Percentiles rank a stretch among this genome's conserved stretches.
Evolutionary conservation across 192 early-diverging fungal genomes (phyloP).

Genomic region (Linnemannia exigua): DNA sequence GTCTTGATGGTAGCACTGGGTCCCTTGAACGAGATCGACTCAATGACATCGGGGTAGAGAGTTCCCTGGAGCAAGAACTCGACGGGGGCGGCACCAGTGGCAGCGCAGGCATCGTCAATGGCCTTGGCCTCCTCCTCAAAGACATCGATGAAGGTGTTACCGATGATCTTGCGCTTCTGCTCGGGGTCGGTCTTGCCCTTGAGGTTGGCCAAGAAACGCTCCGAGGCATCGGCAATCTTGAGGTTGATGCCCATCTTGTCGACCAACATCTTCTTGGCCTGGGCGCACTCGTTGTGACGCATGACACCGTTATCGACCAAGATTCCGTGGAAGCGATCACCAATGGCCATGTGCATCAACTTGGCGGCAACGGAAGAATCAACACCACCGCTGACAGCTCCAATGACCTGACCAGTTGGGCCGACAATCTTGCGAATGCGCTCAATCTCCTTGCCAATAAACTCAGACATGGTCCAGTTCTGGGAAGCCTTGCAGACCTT

Average conservation of each 20-base stretch:
- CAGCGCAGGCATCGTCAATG: slow-evolving; percentile 85
- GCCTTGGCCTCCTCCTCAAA: slow-evolving; percentile 94
- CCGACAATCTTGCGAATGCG: slow-evolving; percentile 94
- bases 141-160: slow-evolving; percentile 98
- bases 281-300: slow-evolving; percentile 95
- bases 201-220: slow-evolving; percentile 87
- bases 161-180: slow-evolving; percentile 98
- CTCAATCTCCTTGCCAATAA: slow-evolving; percentile 98
- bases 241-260: slow-evolving; percentile 97
- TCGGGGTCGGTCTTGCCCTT: slow-evolving; percentile 97
- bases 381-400: slow-evolving; percentile 97
- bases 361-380: slow-evolving; percentile 97
- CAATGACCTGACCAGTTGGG: slow-evolving; percentile 92
- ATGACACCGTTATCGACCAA: slow-evolving; percentile 99
- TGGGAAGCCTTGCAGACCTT: slow-evolving; percentile 86
- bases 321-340: slow-evolving; percentile 98
- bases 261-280: slow-evolving; percentile 85
- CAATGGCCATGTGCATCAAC: slow-evolving; percentile 97
- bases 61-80: slow-evolving; percentile 98
- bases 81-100: slow-evolving; percentile 82
- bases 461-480: slow-evolving; percentile 96
- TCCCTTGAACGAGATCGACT: slow-evolving; percentile 99
- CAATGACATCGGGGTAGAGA: slow-evolving; percentile 99
- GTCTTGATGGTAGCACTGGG: slow-evolving; percentile 99
- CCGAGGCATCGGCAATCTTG: slow-evolving; percentile 89